Conservation (phyloP, 805 yeast genomes). For the Groenewaldozyma salmanticensis region DNA sequence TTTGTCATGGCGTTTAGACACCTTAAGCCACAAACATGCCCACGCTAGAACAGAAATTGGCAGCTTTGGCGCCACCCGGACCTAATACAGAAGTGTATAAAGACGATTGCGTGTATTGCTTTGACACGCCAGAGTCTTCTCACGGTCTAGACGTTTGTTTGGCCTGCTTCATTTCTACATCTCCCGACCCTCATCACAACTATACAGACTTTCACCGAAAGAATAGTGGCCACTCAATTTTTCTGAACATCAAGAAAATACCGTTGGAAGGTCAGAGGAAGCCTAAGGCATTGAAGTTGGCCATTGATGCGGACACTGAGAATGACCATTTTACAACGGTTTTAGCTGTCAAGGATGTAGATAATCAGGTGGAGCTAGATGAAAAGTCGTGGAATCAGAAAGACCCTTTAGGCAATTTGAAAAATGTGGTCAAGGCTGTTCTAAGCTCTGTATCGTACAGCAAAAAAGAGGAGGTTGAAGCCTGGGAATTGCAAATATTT, state of each 20-base stretch:
- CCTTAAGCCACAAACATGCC: no score
- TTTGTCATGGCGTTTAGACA: no score
- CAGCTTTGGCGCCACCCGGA: conserved; percentile 14
- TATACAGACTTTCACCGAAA: conserved; percentile 52
- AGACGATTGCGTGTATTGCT: conserved; percentile 87
- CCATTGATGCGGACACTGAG: conserved; percentile 53
- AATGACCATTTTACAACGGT: conserved; percentile 48
- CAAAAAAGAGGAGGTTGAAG: conserved; percentile 58
- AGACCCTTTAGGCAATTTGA: conserved; percentile 16
- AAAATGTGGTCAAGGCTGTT: conserved; percentile 34
- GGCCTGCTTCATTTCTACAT: conserved; percentile 41
- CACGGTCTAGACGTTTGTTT: conserved; percentile 70
- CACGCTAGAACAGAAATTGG: not conserved
- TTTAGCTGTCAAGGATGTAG: conserved; percentile 34
- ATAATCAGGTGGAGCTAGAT: conserved; percentile 18
- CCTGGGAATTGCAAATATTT: conserved; percentile 84
- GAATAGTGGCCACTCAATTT: conserved; percentile 44
- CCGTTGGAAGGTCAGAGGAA: conserved; percentile 22
- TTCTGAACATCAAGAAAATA: conserved; percentile 46
- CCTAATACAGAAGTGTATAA: conserved; percentile 43
- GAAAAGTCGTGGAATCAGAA: conserved; percentile 1
- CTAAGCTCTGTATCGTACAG: conserved; percentile 49
- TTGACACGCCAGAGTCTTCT: conserved; percentile 50
- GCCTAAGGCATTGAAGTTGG: conserved; percentile 52
- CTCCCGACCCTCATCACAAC: conserved; percentile 55